Conservation (phyloP, 78 protist species). For the Dictyostelium capitatum region DNA sequence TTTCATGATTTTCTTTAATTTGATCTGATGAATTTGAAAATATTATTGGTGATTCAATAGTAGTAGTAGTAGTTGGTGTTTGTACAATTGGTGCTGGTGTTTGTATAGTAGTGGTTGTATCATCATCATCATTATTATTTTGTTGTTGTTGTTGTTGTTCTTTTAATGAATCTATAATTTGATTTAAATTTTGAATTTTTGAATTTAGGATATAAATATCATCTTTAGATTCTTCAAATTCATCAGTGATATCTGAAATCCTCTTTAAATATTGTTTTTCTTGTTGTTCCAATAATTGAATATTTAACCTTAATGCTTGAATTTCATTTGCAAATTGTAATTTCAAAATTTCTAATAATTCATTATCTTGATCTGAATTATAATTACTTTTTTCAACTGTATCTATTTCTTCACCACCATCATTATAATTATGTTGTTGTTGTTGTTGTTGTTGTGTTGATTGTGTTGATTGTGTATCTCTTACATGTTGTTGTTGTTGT, state of each 20-base stretch:
- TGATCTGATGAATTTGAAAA: background rate
- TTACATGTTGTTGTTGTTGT: background rate
- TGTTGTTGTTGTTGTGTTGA: background rate
- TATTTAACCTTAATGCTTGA: background rate
- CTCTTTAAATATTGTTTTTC: background rate
- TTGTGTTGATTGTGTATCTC: background rate
- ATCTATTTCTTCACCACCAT: background rate
- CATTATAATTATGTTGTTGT: background rate
- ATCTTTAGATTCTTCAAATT: constrained; percentile 13
- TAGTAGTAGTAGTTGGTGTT: background rate
- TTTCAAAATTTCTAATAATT: background rate
- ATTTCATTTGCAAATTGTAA: background rate
- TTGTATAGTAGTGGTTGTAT: background rate
- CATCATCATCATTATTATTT: background rate
- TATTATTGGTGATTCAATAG: background rate
- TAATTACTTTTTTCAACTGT: background rate
- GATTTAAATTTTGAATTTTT: constrained; percentile 21
- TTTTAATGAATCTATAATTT: constrained; percentile 13
- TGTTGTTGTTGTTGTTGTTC: background rate
- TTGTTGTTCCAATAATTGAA: background rate
- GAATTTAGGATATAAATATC: constrained; percentile 1
- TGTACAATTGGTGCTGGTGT: background rate
- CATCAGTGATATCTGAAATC: background rate
- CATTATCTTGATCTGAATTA: background rate
- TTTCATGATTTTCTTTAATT: background rate